phyloP scores from a whole-genome alignment of 1,284 basidiomycete genomes.

The Schizophyllum amplum region DNA sequence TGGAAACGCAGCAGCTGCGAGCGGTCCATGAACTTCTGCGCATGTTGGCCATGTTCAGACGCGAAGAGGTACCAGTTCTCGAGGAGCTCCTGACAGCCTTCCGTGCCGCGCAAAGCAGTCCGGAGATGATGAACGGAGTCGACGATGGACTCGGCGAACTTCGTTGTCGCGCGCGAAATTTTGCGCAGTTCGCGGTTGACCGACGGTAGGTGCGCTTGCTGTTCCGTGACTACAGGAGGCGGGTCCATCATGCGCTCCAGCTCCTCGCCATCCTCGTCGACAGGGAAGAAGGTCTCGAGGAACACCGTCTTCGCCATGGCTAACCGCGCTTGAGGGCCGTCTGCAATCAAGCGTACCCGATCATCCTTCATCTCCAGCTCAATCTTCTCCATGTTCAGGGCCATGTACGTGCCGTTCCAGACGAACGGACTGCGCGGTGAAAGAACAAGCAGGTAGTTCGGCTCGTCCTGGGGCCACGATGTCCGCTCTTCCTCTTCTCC shows the following conservation, averaged over 20 bases:
- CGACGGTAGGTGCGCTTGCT: constrained; percentile 85
- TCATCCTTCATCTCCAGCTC: constrained; percentile 79
- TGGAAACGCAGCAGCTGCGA: constrained; percentile 70
- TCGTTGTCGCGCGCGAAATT: constrained; percentile 83
- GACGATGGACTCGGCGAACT: constrained; percentile 89
- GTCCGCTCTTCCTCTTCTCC: constrained; percentile 33
- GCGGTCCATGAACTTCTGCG: constrained; percentile 81
- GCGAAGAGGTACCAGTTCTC: constrained; percentile 97
- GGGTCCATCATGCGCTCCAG: constrained; percentile 43
- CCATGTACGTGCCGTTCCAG: constrained; percentile 89
- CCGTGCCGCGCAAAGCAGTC: constrained; percentile 50
- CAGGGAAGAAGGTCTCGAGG: constrained; percentile 50
- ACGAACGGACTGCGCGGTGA: constrained; percentile 85
- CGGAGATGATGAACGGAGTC: constrained; percentile 84
- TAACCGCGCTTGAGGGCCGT: constrained; percentile 78
- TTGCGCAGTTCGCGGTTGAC: constrained; percentile 90
- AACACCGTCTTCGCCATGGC: constrained; percentile 77
- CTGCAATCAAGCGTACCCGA: constrained; percentile 78
- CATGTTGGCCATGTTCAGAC: constrained; percentile 89
- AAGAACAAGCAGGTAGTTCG: constrained; percentile 76
- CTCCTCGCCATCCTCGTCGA: constrained; percentile 49
- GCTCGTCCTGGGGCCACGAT: constrained; percentile 29
- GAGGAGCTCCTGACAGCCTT: constrained; percentile 78
- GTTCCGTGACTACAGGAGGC: constrained; percentile 47
- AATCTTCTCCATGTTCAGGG: constrained; percentile 60